phyloP scores from a whole-genome alignment of 768 basidiomycete species.

The Mycena amicta region DNA sequence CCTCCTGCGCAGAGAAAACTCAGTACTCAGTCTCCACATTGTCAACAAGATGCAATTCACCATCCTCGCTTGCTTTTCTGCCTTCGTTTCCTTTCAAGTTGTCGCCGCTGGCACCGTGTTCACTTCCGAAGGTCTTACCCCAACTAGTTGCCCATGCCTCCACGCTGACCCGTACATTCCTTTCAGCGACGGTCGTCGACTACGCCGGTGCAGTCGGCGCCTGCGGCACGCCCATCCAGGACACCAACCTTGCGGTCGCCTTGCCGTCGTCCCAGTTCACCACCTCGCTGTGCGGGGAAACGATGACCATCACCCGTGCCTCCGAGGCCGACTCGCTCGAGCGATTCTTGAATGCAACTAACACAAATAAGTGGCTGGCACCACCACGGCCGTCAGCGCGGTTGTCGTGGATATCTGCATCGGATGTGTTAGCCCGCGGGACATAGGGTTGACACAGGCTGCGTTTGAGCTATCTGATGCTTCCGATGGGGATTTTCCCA shows the following conservation, averaged over 20 bases:
- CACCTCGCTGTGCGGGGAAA: neutral
- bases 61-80: too few species aligned
- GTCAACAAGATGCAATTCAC: too few species aligned
- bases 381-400: neutral
- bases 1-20: too few species aligned
- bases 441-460: neutral
- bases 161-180: too few species aligned
- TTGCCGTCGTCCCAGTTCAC: conserved; percentile 1
- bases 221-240: neutral
- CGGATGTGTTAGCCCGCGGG: neutral
- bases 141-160: too few species aligned
- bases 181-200: conserved; percentile 4
- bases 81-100: too few species aligned
- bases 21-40: too few species aligned
- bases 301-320: neutral
- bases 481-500: too few species aligned
- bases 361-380: neutral
- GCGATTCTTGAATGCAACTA: neutral
- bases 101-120: too few species aligned
- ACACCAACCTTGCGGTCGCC: conserved; percentile 2
- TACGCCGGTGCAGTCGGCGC: neutral
- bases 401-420: neutral
- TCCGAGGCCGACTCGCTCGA: neutral
- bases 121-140: too few species aligned
- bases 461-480: too few species aligned